These are phyloP conservation scores for Trapa bicornis DNA, from an alignment of 345 rosid species.

Conservation along the genomic window DNA sequence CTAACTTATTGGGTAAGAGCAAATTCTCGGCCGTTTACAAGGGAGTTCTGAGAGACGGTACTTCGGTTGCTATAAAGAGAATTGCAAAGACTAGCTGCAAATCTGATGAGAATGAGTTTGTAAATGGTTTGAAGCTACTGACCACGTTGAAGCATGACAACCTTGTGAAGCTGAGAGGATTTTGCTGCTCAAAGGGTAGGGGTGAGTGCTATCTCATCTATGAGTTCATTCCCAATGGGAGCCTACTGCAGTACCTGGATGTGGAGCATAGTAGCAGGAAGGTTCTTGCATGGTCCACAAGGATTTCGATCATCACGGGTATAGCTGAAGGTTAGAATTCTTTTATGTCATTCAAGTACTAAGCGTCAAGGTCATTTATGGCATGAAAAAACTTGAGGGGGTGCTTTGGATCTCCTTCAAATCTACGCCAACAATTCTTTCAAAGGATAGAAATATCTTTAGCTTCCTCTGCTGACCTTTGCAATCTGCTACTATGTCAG, in stretches of 20 bases:
- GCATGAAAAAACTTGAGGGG: no score
- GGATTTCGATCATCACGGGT: conserved; percentile 67
- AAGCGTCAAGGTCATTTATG: neutral
- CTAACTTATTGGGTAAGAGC: conserved; percentile 62
- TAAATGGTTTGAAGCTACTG: conserved; percentile 67
- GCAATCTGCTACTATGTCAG: conserved; percentile 24
- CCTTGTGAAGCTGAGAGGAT: conserved; percentile 67
- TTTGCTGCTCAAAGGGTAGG: conserved; percentile 90
- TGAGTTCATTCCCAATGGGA: conserved; percentile 72
- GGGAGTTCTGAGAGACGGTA: conserved; percentile 74
- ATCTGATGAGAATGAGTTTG: conserved; percentile 62
- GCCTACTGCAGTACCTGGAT: conserved; percentile 67
- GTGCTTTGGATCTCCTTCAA: no score
- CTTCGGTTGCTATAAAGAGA: conserved; percentile 61
- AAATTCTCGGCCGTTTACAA: conserved; percentile 63
- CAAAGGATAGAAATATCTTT: neutral
- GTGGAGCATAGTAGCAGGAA: conserved; percentile 36
- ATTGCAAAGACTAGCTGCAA: conserved; percentile 83
- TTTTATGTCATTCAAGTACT: neutral
- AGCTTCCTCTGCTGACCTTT: neutral
- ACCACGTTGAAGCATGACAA: conserved; percentile 68
- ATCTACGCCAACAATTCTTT: neutral
- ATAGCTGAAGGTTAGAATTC: conserved; percentile 62
- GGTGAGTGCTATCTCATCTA: conserved; percentile 87
- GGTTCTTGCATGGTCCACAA: conserved; percentile 77